Base-by-base conservation (phyloP, 2,329 filamentous ascomycete genomes). In the Ascochyta koolunga region DNA sequence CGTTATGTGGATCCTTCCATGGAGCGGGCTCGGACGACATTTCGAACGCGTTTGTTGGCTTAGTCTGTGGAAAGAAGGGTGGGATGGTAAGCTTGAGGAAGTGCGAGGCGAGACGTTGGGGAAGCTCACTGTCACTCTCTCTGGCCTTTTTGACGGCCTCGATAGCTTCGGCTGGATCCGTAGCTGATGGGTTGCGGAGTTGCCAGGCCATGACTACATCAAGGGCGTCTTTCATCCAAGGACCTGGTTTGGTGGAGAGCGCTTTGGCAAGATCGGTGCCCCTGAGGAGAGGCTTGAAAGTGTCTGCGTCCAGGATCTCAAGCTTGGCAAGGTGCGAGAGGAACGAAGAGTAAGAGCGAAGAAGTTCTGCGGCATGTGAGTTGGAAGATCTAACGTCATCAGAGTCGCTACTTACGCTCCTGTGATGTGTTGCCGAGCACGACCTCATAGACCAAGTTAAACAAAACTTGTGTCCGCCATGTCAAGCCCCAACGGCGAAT, bases 131-230 rank as follows among this genome's bases (percentile, higher is more conserved):
- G 64, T 77, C 73, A 61, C 56, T 69, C 62, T 76, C 71, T 59
- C 58, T 64, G 41, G 65, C 63, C 52, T 63, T 64, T 64, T 74
- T 75, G 37, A 82, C 78, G 56, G 77, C 76, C 62, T 78, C 75
- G 44, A 82, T 77, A 13, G 78, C 79, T 50, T 71, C 70, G 27
- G 68, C 65, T 25, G 81, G 76, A 58, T 93, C 88, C 3, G 81
- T 84, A 52, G 78, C 79, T 4, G 80, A 80, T 0, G 92, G 91
- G 68, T 98, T 86, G 32, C 90, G 83, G 46, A 98, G 82, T 75
- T 98, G 95, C 92, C 93, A 98, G 56, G 87, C 86, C 74, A 96
- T 84, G 56, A 91, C 89, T 4, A 92, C 79, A 27, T 96, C 89
- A 40, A 96, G 77, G 3, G 92, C 92, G 39, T 82, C 81, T 48